Evolutionary conservation across 192 early-diverging fungal genomes (phyloP).

Genomic region (Dissophora ornata): DNA sequence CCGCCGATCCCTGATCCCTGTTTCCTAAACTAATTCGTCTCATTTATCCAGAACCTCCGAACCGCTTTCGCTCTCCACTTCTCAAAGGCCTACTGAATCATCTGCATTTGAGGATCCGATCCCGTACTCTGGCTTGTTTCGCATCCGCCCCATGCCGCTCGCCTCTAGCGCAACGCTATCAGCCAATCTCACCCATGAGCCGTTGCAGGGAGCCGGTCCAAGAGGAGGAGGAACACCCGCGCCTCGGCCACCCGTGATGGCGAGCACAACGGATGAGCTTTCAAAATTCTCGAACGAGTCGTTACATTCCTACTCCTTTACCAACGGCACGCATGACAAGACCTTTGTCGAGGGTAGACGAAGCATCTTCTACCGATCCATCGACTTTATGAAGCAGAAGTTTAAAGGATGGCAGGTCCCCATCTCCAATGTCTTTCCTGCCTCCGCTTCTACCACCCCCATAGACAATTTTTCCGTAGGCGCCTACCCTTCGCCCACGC

Average conservation of each 20-base stretch:
- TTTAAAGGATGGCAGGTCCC: slow-evolving; percentile 63
- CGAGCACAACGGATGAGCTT: slow-evolving; percentile 51
- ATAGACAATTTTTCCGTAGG: slow-evolving; percentile 36
- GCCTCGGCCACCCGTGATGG: slow-evolving; percentile 18
- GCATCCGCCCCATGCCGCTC: slow-evolving; percentile 53
- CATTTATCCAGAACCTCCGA: background rate
- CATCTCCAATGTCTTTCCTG: slow-evolving; percentile 41
- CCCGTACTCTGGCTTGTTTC: slow-evolving; percentile 52
- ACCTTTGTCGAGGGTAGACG: slow-evolving; percentile 55
- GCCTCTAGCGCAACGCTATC: slow-evolving; percentile 23
- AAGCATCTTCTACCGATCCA: slow-evolving; percentile 60
- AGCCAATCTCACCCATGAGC: slow-evolving; percentile 16
- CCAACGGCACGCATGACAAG: slow-evolving; percentile 49
- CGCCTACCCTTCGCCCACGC: slow-evolving; percentile 42
- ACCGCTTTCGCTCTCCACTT: slow-evolving; percentile 7
- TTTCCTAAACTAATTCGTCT: too few relatives aligned
- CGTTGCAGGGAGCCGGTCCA: slow-evolving; percentile 5
- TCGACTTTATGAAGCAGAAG: slow-evolving; percentile 67
- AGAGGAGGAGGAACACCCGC: background rate
- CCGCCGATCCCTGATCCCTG: background rate
- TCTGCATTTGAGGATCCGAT: slow-evolving; percentile 49
- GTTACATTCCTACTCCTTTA: slow-evolving; percentile 58
- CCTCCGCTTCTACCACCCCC: slow-evolving; percentile 31
- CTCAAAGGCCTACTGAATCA: slow-evolving; percentile 21
- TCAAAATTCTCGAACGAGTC: slow-evolving; percentile 63